Conservation (phyloP, 2,329 filamentous ascomycete species). For the Diaporthe sp. region DNA sequence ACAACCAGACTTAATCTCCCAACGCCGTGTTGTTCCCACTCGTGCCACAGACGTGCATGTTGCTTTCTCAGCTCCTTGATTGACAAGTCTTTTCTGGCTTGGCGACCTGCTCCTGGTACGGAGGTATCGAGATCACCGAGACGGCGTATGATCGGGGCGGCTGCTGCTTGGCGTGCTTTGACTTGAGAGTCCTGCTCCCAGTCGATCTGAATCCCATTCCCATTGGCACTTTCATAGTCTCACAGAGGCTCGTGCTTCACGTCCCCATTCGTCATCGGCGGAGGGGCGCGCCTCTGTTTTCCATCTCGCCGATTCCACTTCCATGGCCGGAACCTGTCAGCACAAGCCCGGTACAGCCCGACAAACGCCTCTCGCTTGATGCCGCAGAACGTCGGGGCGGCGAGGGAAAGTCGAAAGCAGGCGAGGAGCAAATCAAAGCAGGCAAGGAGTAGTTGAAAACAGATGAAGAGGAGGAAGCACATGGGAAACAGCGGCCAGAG, state of each 20-base stretch:
- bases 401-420: background rate
- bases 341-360: background rate
- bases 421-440: too few species aligned
- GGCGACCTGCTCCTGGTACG: background rate
- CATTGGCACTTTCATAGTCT: too few species aligned
- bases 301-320: rapidly evolving
- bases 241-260: too few species aligned
- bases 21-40: background rate
- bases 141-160: background rate
- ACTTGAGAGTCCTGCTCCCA: too few species aligned
- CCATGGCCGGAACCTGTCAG: background rate
- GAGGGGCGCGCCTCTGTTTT: background rate
- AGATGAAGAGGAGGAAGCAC: too few species aligned
- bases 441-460: too few species aligned
- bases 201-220: too few species aligned
- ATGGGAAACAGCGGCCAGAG: background rate
- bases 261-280: too few species aligned
- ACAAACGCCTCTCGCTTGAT: background rate
- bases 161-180: background rate
- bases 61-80: too few species aligned
- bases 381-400: conserved; percentile 6
- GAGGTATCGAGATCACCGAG: background rate
- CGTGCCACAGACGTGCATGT: background rate
- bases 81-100: background rate
- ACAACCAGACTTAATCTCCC: background rate